Evolutionary conservation across 2,329 filamentous ascomycete genomes (phyloP).

Genomic region (Bretziella fagacearum): DNA sequence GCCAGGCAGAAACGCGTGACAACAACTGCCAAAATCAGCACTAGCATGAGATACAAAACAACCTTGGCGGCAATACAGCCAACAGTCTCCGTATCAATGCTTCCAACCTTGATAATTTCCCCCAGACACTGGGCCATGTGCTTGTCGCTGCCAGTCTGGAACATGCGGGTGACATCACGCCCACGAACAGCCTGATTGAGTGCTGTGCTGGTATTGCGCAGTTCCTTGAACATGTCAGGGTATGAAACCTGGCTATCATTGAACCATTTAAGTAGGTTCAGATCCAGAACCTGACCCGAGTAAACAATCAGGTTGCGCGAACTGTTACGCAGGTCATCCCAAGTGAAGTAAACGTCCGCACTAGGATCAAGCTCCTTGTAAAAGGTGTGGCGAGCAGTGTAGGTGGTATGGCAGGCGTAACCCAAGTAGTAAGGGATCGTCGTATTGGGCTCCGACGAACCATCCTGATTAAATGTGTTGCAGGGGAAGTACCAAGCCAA

Average conservation of each 20-base stretch:
- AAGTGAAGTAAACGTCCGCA: slow-evolving; percentile 90
- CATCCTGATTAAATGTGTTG: slow-evolving; percentile 80
- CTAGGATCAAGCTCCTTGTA: slow-evolving; percentile 49
- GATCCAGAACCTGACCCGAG: slow-evolving; percentile 80
- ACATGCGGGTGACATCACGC: slow-evolving; percentile 74
- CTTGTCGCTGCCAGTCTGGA: slow-evolving; percentile 66
- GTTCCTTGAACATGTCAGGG: slow-evolving; percentile 60
- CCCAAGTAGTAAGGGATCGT: slow-evolving; percentile 64
- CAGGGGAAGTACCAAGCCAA: slow-evolving; percentile 97
- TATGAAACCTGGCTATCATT: slow-evolving; percentile 62
- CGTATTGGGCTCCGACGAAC: slow-evolving; percentile 58
- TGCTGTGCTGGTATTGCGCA: slow-evolving; percentile 48
- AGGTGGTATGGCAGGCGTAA: slow-evolving; percentile 74
- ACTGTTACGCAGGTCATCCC: slow-evolving; percentile 80
- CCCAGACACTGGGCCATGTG: slow-evolving; percentile 71
- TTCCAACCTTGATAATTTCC: slow-evolving; percentile 89
- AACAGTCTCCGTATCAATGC: slow-evolving; percentile 86
- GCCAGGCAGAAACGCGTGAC: slow-evolving; percentile 74
- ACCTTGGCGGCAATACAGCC: slow-evolving; percentile 96
- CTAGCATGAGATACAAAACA: slow-evolving; percentile 82
- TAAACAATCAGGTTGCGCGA: slow-evolving; percentile 88
- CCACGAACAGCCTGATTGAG: slow-evolving; percentile 53
- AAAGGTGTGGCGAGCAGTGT: slow-evolving; percentile 50
- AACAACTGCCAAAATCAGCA: slow-evolving; percentile 84
- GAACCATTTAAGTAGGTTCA: slow-evolving; percentile 81